These are phyloP conservation scores for Leishmania mexicana DNA, from an alignment of 208 protist genomes.

Conservation along the genomic window DNA sequence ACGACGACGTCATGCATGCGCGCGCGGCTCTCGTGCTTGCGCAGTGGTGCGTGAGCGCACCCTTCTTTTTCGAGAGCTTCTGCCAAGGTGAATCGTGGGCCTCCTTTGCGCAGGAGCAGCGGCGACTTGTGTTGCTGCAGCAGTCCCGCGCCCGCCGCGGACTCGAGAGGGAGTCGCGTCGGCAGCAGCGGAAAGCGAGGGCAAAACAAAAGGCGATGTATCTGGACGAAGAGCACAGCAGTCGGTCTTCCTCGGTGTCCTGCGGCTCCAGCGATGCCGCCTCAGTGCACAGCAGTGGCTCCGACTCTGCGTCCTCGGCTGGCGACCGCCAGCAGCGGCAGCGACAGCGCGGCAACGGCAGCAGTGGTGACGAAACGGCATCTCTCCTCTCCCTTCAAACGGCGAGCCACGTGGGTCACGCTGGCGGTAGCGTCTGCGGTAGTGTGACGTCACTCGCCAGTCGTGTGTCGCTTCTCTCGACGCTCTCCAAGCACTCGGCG, in stretches of 20 bases:
- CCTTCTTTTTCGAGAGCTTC: conserved; percentile 84
- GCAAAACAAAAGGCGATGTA: neutral
- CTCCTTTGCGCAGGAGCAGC: conserved; percentile 83
- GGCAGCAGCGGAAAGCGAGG: conserved; percentile 12
- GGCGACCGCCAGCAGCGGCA: neutral
- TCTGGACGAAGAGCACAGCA: neutral
- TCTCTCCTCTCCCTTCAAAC: conserved; percentile 31
- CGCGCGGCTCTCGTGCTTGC: conserved; percentile 34
- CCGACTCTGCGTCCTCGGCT: neutral
- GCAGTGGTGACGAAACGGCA: conserved; percentile 3
- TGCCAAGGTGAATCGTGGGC: conserved; percentile 75
- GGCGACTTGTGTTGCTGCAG: conserved; percentile 60
- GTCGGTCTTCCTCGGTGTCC: conserved; percentile 13
- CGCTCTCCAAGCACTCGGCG: conserved; percentile 68
- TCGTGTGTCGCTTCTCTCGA: conserved; percentile 83
- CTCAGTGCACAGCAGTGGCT: neutral
- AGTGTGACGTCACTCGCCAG: conserved; percentile 58
- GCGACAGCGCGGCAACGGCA: neutral
- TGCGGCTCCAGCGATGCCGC: conserved; percentile 7
- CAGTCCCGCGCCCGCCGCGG: conserved; percentile 49
- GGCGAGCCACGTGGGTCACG: conserved; percentile 9
- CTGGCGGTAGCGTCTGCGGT: conserved; percentile 11
- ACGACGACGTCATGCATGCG: conserved; percentile 14
- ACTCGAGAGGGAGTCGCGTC: conserved; percentile 13
- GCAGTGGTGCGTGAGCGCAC: conserved; percentile 68